A percentile compares a stretch with the other conserved stretches of the same genome.
Evolutionary conservation across 257 asterid genomes (phyloP).

Genomic region (Ballota nigra): DNA sequence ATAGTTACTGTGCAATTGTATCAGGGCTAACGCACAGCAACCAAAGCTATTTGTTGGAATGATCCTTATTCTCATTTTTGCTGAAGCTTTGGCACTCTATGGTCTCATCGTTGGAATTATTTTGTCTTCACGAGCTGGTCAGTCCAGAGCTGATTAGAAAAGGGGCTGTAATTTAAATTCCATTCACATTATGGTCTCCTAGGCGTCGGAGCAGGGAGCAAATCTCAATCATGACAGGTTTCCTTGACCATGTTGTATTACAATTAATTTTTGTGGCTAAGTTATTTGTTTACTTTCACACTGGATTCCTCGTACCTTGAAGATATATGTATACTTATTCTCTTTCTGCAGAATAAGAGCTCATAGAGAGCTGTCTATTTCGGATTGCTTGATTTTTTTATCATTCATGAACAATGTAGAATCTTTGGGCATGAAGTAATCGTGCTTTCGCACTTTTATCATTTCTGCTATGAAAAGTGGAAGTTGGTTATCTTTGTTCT

Average conservation of each 20-base stretch:
- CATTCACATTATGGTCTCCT: slow-evolving; percentile 13
- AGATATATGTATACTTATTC: slow-evolving; percentile 26
- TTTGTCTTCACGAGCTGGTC: slow-evolving; percentile 82
- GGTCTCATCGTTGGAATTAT: slow-evolving; percentile 79
- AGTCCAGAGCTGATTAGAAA: slow-evolving; percentile 67
- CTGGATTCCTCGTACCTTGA: not conserved
- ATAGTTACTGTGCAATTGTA: slow-evolving; percentile 5
- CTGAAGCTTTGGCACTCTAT: slow-evolving; percentile 73
- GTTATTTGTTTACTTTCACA: slow-evolving; percentile 10
- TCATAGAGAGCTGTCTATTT: slow-evolving; percentile 19
- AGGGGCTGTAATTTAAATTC: not conserved
- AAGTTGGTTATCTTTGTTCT: not conserved
- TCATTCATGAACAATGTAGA: slow-evolving; percentile 19
- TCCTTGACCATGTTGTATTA: slow-evolving; percentile 24
- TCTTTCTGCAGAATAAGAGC: slow-evolving; percentile 28
- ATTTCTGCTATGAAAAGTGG: not conserved
- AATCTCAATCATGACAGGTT: slow-evolving; percentile 21
- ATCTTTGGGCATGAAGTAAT: not conserved
- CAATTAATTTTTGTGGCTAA: slow-evolving; percentile 15
- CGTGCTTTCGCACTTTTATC: not conserved
- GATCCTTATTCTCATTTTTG: slow-evolving; percentile 74
- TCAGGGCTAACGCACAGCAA: slow-evolving; percentile 82
- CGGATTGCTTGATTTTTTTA: slow-evolving; percentile 9
- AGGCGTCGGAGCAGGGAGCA: slow-evolving; percentile 20
- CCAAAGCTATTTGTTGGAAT: slow-evolving; percentile 77